Evolutionary conservation across 352 stramenopile species (phyloP).

Genomic region (Pseudoperonospora humuli): DNA sequence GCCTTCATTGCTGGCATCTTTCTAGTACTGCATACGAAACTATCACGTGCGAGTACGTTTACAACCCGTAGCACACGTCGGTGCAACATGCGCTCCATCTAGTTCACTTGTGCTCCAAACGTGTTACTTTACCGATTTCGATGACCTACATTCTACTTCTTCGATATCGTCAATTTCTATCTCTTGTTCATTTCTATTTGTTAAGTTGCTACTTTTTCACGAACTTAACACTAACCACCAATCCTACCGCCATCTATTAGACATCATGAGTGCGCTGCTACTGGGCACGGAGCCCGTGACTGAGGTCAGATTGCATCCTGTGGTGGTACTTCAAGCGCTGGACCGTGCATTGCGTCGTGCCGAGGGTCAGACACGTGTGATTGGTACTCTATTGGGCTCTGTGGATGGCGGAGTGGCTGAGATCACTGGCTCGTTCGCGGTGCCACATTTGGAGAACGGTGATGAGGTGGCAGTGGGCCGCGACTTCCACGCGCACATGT

Average conservation of each 20-base stretch:
- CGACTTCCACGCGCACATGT: constrained; percentile 97
- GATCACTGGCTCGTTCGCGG: constrained; percentile 94
- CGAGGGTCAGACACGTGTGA: constrained; percentile 91
- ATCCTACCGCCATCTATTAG: background rate
- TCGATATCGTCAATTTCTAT: no score
- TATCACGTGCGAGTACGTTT: background rate
- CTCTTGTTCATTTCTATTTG: background rate
- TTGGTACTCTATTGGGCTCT: constrained; percentile 94
- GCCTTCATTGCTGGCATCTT: background rate
- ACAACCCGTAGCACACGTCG: constrained; percentile 9
- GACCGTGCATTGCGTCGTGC: constrained; percentile 93
- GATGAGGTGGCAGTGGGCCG: constrained; percentile 96
- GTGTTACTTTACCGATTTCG: no score
- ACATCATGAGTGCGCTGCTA: constrained; percentile 41
- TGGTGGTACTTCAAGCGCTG: constrained; percentile 96
- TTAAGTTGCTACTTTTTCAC: background rate
- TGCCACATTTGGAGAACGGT: constrained; percentile 93
- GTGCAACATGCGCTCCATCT: constrained; percentile 5
- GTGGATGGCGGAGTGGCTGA: constrained; percentile 83
- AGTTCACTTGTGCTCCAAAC: background rate
- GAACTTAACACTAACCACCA: constrained; percentile 2
- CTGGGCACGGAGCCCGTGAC: constrained; percentile 76
- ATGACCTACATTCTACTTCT: no score
- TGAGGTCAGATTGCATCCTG: constrained; percentile 88
- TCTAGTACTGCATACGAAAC: background rate